These are phyloP conservation scores for Saccharomyces hybrid DNA, from an alignment of 1,139 yeast genomes.

Conservation along the genomic window DNA sequence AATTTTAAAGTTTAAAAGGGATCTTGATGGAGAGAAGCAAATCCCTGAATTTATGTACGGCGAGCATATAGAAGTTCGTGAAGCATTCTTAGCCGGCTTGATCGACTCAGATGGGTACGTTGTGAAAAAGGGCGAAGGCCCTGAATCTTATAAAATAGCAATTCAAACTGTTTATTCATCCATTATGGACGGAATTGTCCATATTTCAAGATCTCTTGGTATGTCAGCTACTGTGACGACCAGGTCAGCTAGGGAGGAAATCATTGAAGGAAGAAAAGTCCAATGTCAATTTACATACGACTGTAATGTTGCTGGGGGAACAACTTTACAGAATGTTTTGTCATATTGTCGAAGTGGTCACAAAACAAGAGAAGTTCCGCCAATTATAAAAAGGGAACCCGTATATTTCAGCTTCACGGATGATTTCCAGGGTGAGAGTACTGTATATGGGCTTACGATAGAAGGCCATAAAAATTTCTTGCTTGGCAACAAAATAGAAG, in stretches of 20 bases:
- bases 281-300: constrained; percentile 24
- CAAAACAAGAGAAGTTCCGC: constrained; percentile 15
- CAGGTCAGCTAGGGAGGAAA: constrained; percentile 16
- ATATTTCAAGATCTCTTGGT: constrained; percentile 38
- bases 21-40: constrained; percentile 19
- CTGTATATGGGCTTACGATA: constrained; percentile 15
- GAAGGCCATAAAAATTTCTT: constrained; percentile 14
- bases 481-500: constrained; percentile 20
- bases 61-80: constrained; percentile 34
- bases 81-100: constrained; percentile 38
- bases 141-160: constrained; percentile 22
- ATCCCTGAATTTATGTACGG: constrained; percentile 25
- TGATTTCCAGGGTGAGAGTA: constrained; percentile 12
- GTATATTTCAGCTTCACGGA: constrained; percentile 19
- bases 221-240: constrained; percentile 23
- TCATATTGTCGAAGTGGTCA: constrained; percentile 23
- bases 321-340: constrained; percentile 21
- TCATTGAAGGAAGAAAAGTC: constrained; percentile 18
- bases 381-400: constrained; percentile 14
- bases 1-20: constrained; percentile 16
- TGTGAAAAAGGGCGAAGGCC: constrained; percentile 13
- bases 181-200: constrained; percentile 33
- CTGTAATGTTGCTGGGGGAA: constrained; percentile 18
- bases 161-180: constrained; percentile 31
- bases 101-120: constrained; percentile 37